These are phyloP conservation scores for Penicillium maclennaniae DNA, from an alignment of 495 filamentous ascomycete species.

Conservation along the genomic window DNA sequence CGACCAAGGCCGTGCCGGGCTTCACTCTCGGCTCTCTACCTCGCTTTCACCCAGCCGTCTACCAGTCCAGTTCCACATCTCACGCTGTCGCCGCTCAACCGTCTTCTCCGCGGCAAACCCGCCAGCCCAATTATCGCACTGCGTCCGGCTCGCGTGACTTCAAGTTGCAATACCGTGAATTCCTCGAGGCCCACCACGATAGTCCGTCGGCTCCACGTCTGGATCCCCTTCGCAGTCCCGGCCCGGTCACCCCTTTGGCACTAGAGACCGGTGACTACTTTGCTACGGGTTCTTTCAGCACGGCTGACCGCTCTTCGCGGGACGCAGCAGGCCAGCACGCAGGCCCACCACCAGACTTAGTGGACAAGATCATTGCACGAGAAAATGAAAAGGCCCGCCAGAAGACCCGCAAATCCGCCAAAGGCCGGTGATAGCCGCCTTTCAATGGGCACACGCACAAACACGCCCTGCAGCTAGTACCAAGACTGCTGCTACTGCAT, in stretches of 20 bases:
- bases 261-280: slow-evolving; percentile 59
- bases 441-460: neutral
- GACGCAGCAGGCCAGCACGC: slow-evolving; percentile 16
- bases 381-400: slow-evolving; percentile 40
- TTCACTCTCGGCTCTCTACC: slow-evolving; percentile 45
- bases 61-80: slow-evolving; percentile 28
- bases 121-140: slow-evolving; percentile 33
- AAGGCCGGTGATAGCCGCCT: slow-evolving; percentile 27
- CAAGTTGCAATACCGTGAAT: slow-evolving; percentile 39
- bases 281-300: slow-evolving; percentile 32
- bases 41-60: slow-evolving; percentile 49
- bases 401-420: slow-evolving; percentile 30
- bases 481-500: slow-evolving; percentile 17
- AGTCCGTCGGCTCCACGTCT: slow-evolving; percentile 61
- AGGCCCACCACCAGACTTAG: slow-evolving; percentile 29
- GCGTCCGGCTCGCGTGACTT: slow-evolving; percentile 35
- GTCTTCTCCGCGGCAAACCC: slow-evolving; percentile 30
- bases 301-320: slow-evolving; percentile 18
- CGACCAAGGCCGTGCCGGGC: slow-evolving; percentile 30
- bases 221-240: slow-evolving; percentile 67
- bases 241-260: slow-evolving; percentile 72
- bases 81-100: slow-evolving; percentile 22
- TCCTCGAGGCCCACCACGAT: slow-evolving; percentile 33
- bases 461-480: slow-evolving; percentile 3
- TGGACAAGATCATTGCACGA: slow-evolving; percentile 36